Conservation (phyloP, 306 rosid species). For the Purshia tridentata region DNA sequence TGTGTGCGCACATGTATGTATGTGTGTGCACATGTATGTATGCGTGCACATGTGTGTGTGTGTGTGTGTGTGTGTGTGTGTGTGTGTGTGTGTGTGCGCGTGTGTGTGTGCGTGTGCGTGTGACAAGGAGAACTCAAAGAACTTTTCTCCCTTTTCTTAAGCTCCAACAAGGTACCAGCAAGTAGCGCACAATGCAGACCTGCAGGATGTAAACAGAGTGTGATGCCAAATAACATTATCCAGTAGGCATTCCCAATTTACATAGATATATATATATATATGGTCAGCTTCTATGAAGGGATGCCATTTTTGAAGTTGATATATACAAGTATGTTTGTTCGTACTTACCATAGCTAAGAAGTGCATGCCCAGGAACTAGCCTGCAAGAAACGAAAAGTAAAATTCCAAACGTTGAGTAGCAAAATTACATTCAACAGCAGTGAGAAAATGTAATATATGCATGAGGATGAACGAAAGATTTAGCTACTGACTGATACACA, state of each 20-base stretch:
- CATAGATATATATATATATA: conserved; percentile 15
- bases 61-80: not conserved
- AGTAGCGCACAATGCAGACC: conserved; percentile 92
- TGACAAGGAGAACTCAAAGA: conserved; percentile 8
- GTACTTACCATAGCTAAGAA: conserved; percentile 72
- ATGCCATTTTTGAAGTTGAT: not conserved
- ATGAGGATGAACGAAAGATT: conserved; percentile 4
- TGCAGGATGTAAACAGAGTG: conserved; percentile 42
- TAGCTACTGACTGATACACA: not conserved
- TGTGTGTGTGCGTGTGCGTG: not conserved
- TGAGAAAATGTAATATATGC: conserved; percentile 15
- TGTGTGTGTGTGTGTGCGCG: not conserved
- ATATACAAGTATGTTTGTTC: not conserved
- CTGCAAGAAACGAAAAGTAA: conserved; percentile 47
- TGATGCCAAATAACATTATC: conserved; percentile 26
- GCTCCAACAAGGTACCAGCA: conserved; percentile 59
- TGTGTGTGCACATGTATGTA: not conserved
- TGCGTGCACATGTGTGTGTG: not conserved
- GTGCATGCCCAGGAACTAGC: conserved; percentile 80
- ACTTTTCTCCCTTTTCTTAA: not conserved
- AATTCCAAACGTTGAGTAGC: conserved; percentile 17
- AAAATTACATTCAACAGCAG: conserved; percentile 6
- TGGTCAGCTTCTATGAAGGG: not conserved
- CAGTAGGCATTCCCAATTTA: conserved; percentile 20
- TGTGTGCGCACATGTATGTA: not conserved